These are phyloP conservation scores for Hypsizygus ulmarius DNA, from an alignment of 1,284 basidiomycete genomes.

Conservation along the genomic window DNA sequence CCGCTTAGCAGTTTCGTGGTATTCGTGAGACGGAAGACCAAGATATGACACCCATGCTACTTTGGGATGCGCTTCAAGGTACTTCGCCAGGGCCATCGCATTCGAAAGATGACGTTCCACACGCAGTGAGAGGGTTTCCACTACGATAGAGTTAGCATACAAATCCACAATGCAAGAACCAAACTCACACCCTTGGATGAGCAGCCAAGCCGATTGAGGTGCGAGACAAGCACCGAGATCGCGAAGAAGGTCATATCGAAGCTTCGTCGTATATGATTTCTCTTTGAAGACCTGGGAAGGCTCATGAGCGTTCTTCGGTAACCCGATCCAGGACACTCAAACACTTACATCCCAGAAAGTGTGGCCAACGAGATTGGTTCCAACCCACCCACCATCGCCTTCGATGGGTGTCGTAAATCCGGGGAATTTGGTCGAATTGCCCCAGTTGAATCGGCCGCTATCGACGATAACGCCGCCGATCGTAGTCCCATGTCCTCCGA, in stretches of 20 bases:
- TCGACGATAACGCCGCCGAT: constrained; percentile 73
- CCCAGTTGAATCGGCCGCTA: constrained; percentile 64
- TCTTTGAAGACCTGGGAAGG: constrained; percentile 9
- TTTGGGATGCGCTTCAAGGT: constrained; percentile 30
- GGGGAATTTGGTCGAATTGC: constrained; percentile 31
- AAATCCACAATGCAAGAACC: not conserved
- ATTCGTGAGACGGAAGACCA: constrained; percentile 52
- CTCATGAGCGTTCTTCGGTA: not conserved
- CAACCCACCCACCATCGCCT: constrained; percentile 68
- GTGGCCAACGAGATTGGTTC: constrained; percentile 60
- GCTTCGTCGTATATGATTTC: constrained; percentile 12
- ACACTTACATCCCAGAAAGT: constrained; percentile 17
- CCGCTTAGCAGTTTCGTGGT: constrained; percentile 47
- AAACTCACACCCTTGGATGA: constrained; percentile 14
- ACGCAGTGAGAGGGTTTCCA: constrained; percentile 60
- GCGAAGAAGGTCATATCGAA: constrained; percentile 15
- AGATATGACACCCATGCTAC: constrained; percentile 61
- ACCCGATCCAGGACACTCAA: not conserved
- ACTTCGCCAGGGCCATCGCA: constrained; percentile 47
- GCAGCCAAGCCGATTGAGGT: constrained; percentile 15
- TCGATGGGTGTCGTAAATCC: constrained; percentile 68
- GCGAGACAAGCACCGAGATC: constrained; percentile 15
- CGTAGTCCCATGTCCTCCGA: constrained; percentile 77
- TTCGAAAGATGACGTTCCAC: constrained; percentile 65
- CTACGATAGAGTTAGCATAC: not conserved